A percentile compares a stretch with the other conserved stretches of the same genome.
phyloP scores from a whole-genome alignment of 2,329 filamentous ascomycete species.

The Stemphylium beticola region DNA sequence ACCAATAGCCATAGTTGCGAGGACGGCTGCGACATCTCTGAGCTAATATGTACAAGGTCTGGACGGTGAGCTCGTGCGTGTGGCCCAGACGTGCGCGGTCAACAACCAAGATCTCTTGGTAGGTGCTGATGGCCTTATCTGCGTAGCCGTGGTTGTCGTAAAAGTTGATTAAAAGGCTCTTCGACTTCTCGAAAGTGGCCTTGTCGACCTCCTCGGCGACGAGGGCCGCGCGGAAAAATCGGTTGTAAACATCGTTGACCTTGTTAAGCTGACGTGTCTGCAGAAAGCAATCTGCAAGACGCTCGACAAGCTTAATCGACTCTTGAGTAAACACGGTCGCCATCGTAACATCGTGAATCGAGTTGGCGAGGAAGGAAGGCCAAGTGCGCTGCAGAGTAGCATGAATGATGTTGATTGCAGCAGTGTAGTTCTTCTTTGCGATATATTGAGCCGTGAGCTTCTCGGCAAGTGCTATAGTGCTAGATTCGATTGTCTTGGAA shows the following conservation, averaged over 20 bases:
- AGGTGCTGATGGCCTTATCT: constrained; percentile 45
- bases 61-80: constrained; percentile 54
- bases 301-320: constrained; percentile 55
- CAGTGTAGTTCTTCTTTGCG: constrained; percentile 55
- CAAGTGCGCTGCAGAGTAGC: constrained; percentile 54
- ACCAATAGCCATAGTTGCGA: constrained; percentile 52
- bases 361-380: constrained; percentile 54
- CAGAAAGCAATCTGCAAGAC: constrained; percentile 55
- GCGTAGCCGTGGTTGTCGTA: constrained; percentile 49
- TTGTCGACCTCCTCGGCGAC: constrained; percentile 36
- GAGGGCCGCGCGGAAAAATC: constrained; percentile 49
- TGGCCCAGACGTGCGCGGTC: constrained; percentile 39
- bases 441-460: constrained; percentile 52
- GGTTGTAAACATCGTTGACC: constrained; percentile 48
- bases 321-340: constrained; percentile 52
- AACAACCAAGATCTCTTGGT: constrained; percentile 47
- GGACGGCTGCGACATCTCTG: constrained; percentile 44
- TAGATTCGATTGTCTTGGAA: constrained; percentile 48
- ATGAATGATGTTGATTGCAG: constrained; percentile 55
- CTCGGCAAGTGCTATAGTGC: constrained; percentile 51
- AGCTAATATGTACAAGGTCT: constrained; percentile 56
- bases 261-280: constrained; percentile 45
- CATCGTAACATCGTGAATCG: constrained; percentile 53
- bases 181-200: constrained; percentile 42
- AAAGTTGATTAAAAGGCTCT: constrained; percentile 42